Conservation (phyloP, 2,329 filamentous ascomycete species). For the Paracamarosporium sp. region DNA sequence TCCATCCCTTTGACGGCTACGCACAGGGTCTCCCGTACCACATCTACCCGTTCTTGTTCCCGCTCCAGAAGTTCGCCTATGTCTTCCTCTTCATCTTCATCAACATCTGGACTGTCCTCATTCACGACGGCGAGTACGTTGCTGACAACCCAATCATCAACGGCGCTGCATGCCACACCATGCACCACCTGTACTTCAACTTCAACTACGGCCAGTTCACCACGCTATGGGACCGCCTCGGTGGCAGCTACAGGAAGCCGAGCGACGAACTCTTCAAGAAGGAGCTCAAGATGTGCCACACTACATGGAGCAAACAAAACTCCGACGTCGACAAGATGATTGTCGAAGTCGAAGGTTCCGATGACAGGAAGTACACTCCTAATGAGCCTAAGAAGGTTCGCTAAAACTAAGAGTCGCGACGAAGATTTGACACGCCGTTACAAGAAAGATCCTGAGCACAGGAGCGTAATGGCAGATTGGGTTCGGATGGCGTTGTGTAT, state of each 20-base stretch:
- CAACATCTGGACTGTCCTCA: conserved; percentile 97
- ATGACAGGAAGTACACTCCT: conserved; percentile 53
- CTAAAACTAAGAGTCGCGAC: conserved; percentile 4
- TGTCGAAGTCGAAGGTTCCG: conserved; percentile 71
- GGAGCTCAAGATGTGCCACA: conserved; percentile 83
- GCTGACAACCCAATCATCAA: conserved; percentile 92
- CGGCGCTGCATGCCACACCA: conserved; percentile 88
- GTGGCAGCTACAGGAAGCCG: conserved; percentile 84
- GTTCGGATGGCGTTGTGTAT: not conserved
- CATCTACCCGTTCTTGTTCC: conserved; percentile 90
- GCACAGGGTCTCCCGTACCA: conserved; percentile 91
- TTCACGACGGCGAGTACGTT: conserved; percentile 94
- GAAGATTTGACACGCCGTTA: conserved; percentile 2
- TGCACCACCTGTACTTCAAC: conserved; percentile 78
- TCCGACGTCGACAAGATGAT: conserved; percentile 79
- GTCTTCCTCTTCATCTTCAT: conserved; percentile 87
- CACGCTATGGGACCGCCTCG: conserved; percentile 87
- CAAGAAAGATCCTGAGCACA: not conserved
- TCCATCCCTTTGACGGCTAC: conserved; percentile 93
- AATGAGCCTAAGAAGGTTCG: conserved; percentile 50
- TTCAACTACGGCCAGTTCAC: conserved; percentile 95
- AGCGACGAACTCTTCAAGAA: conserved; percentile 84
- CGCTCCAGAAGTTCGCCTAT: conserved; percentile 88
- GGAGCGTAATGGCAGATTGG: not conserved
- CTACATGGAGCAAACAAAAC: conserved; percentile 79